A percentile compares a stretch with the other conserved stretches of the same genome.
These are phyloP conservation scores for Umbelopsis sp. DNA, from an alignment of 192 early-diverging fungal species.

Conservation along the genomic window DNA sequence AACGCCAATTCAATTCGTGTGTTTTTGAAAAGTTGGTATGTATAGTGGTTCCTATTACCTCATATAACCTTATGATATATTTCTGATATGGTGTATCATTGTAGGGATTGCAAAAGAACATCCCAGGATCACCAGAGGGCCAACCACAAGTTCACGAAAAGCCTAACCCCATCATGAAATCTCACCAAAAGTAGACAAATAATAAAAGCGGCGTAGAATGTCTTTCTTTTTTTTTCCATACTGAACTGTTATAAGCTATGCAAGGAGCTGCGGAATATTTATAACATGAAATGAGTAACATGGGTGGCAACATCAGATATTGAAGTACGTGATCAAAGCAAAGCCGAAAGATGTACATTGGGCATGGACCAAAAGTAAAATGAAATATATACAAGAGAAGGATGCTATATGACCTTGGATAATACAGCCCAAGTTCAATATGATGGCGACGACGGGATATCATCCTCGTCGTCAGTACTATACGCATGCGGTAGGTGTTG, in stretches of 20 bases:
- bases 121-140: conserved; percentile 62
- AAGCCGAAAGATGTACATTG: no score
- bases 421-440: not conserved
- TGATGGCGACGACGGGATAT: not conserved
- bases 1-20: conserved; percentile 84
- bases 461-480: not conserved
- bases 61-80: not conserved
- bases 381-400: not conserved
- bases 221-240: conserved; percentile 15
- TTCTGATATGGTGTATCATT: not conserved
- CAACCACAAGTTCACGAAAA: conserved; percentile 35
- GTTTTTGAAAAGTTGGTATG: conserved; percentile 85
- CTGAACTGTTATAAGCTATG: not conserved
- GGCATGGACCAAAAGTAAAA: no score
- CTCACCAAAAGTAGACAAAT: conserved; percentile 17
- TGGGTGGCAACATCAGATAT: not conserved
- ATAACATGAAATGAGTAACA: not conserved
- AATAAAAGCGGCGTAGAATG: conserved; percentile 18
- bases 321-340: not conserved
- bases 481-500: not conserved
- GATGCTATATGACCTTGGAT: not conserved
- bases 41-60: not conserved
- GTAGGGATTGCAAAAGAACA: conserved; percentile 62
- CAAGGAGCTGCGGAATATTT: not conserved
- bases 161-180: conserved; percentile 29